phyloP scores from a whole-genome alignment of 2,329 filamentous ascomycete genomes.

The Microcera coccophila region DNA sequence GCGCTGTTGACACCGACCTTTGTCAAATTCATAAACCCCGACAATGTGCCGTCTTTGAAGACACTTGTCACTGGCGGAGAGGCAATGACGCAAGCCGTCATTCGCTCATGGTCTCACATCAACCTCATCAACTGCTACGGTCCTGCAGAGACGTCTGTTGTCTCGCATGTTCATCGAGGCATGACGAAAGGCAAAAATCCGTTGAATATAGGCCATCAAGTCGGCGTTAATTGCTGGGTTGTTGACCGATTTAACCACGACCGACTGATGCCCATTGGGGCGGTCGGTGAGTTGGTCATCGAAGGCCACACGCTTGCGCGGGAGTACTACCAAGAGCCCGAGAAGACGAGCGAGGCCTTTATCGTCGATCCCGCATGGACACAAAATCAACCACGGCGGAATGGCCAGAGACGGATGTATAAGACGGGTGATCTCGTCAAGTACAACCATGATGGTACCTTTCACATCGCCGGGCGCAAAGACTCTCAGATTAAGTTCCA shows the following conservation, averaged over 20 bases:
- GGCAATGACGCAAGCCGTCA: conserved; percentile 4
- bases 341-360: conserved; percentile 29
- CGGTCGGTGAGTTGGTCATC: conserved; percentile 35
- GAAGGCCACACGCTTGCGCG: conserved; percentile 41
- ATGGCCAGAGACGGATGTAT: conserved; percentile 30
- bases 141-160: conserved; percentile 21
- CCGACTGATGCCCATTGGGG: conserved; percentile 28
- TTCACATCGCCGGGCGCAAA: conserved; percentile 46
- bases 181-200: conserved; percentile 18
- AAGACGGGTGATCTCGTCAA: conserved; percentile 44
- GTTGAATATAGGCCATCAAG: conserved; percentile 17
- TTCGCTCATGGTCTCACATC: conserved; percentile 19
- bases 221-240: conserved; percentile 24
- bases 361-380: conserved; percentile 25
- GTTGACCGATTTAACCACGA: conserved; percentile 24
- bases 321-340: conserved; percentile 45
- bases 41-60: background rate
- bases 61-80: background rate
- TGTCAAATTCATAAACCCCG: background rate
- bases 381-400: background rate
- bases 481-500: conserved; percentile 55
- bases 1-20: background rate
- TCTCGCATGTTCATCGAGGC: conserved; percentile 15
- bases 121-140: conserved; percentile 23
- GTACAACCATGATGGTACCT: conserved; percentile 36